A percentile compares a stretch with the other conserved stretches of the same genome.
These are phyloP conservation scores for Trichophyton rubrum DNA, from an alignment of 2,329 filamentous ascomycete genomes.

Conservation along the genomic window DNA sequence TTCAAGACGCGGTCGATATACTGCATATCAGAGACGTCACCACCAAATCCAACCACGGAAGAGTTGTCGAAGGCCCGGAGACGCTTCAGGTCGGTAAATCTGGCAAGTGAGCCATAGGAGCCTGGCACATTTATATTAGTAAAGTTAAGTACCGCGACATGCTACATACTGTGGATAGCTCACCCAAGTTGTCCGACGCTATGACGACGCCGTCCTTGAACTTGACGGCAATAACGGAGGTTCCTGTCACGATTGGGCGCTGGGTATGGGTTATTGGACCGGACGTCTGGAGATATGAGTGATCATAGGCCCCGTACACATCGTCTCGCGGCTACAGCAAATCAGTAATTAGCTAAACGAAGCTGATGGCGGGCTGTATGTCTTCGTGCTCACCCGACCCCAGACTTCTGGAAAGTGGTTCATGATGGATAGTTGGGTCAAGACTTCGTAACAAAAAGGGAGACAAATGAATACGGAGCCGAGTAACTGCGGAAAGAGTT, in stretches of 20 bases:
- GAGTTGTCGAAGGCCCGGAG: constrained; percentile 76
- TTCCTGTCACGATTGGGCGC: constrained; percentile 86
- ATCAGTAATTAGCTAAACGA: constrained; percentile 16
- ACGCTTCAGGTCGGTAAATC: constrained; percentile 94
- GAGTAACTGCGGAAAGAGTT: not conserved
- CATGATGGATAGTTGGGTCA: constrained; percentile 33
- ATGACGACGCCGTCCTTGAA: constrained; percentile 95
- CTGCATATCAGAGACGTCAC: constrained; percentile 98
- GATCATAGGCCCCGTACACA: constrained; percentile 87
- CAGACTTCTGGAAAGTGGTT: constrained; percentile 55
- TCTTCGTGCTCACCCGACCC: constrained; percentile 35
- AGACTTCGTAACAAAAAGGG: not conserved
- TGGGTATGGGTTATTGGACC: constrained; percentile 78
- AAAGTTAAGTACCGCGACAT: not conserved
- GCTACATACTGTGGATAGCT: not conserved
- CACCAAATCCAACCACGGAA: constrained; percentile 82
- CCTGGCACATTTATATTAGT: constrained; percentile 40
- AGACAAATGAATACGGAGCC: not conserved
- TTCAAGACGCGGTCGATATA: constrained; percentile 84
- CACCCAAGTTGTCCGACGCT: constrained; percentile 90
- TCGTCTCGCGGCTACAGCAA: constrained; percentile 75
- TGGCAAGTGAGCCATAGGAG: constrained; percentile 91
- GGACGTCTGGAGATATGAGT: constrained; percentile 60
- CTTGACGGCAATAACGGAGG: constrained; percentile 88
- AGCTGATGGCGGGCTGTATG: constrained; percentile 6